Conservation (phyloP, 2,329 filamentous ascomycete species). For the Huntiella omanensis region DNA sequence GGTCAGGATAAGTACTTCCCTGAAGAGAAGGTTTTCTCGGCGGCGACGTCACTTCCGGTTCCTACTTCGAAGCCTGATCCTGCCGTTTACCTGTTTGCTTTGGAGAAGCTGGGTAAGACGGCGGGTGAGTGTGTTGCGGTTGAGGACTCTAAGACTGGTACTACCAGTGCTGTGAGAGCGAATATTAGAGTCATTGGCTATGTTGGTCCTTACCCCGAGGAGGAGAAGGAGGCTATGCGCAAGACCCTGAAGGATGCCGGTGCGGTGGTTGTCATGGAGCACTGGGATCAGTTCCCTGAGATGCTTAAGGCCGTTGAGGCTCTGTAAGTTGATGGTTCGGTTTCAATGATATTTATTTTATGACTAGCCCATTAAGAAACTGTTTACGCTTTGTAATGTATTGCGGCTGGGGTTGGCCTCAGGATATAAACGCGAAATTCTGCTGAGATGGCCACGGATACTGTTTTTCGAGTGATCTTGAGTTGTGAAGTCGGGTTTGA, state of each 20-base stretch:
- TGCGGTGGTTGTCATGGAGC: constrained; percentile 40
- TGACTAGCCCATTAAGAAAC: constrained; percentile 51
- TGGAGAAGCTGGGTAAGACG: constrained; percentile 52
- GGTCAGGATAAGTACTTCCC: constrained; percentile 64
- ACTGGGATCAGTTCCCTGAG: constrained; percentile 38
- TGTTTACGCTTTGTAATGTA: constrained; percentile 82
- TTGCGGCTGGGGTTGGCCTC: constrained; percentile 67
- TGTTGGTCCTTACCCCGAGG: constrained; percentile 54
- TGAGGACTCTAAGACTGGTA: constrained; percentile 78
- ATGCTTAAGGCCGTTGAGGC: constrained; percentile 27
- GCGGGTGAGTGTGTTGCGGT: constrained; percentile 58
- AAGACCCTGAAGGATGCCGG: constrained; percentile 41
- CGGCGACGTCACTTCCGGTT: constrained; percentile 55
- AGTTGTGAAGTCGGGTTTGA: constrained; percentile 14
- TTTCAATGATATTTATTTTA: background rate
- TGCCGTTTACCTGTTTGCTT: constrained; percentile 65
- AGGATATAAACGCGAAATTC: constrained; percentile 61
- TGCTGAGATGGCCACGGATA: constrained; percentile 61
- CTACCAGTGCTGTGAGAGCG: constrained; percentile 53
- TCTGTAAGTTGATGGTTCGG: constrained; percentile 3
- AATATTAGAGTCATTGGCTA: constrained; percentile 70
- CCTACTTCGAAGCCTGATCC: constrained; percentile 88
- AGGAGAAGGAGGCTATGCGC: constrained; percentile 46
- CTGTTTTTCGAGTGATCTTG: constrained; percentile 47
- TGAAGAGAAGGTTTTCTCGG: constrained; percentile 59